Percentiles rank a stretch among this genome's conserved stretches.
phyloP scores from a whole-genome alignment of 805 yeast species.

The Saccharomycopsis sp. region DNA sequence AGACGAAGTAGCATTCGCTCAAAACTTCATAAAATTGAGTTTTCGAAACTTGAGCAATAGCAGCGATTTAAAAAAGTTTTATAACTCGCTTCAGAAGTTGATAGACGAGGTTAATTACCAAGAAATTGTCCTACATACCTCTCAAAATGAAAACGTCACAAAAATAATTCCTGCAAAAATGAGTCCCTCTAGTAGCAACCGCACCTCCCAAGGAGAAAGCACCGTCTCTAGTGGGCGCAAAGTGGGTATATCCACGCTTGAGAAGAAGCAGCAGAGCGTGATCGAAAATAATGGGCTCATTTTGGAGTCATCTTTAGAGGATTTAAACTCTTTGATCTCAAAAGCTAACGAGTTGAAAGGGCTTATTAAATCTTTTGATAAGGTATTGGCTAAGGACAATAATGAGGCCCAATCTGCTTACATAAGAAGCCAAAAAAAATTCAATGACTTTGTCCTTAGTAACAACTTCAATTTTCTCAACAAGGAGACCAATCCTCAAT shows the following conservation, averaged over 20 bases:
- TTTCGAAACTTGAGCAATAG: constrained; percentile 7
- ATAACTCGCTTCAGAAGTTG: constrained; percentile 6
- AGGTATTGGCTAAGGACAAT: constrained; percentile 22
- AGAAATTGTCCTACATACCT: constrained; percentile 1
- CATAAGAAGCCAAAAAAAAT: constrained; percentile 20
- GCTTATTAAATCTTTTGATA: constrained; percentile 37
- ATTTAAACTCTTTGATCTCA: constrained; percentile 68
- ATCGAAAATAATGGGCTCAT: constrained; percentile 53
- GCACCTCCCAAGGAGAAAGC: neutral
- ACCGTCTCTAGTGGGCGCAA: constrained; percentile 19
- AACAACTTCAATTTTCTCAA: constrained; percentile 22
- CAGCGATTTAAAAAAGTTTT: constrained; percentile 12
- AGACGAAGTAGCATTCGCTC: constrained; percentile 23
- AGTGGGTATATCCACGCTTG: constrained; percentile 68
- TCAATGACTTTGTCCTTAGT: constrained; percentile 17
- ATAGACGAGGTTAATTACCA: constrained; percentile 8
- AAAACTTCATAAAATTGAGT: constrained; percentile 18
- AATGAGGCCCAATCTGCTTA: constrained; percentile 23
- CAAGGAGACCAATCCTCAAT: constrained; percentile 13
- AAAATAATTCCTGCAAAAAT: constrained; percentile 11
- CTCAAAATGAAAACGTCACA: constrained; percentile 13
- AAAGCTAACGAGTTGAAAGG: constrained; percentile 66
- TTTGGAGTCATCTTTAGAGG: constrained; percentile 64
- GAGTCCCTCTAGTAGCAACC: neutral
- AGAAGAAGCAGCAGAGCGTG: constrained; percentile 47